phyloP scores from a whole-genome alignment of 2,329 filamentous ascomycete genomes.

The Claviceps fusiformis region DNA sequence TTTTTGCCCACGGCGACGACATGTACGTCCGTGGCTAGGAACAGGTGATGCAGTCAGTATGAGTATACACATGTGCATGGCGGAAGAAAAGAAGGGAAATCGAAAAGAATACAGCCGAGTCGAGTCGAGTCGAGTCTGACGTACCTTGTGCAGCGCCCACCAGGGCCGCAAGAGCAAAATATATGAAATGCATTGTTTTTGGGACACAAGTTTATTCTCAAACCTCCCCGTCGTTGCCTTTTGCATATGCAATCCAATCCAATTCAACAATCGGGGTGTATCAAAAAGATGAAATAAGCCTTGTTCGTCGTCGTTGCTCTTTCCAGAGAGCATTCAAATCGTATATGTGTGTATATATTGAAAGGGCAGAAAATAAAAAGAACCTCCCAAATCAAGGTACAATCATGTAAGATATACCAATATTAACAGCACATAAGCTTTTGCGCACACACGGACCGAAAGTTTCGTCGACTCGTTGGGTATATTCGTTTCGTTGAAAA shows the following conservation, averaged over 20 bases:
- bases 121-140: conserved; percentile 2
- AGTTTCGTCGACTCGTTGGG: not conserved
- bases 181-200: conserved; percentile 34
- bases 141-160: conserved; percentile 33
- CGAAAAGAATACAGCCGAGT: not conserved
- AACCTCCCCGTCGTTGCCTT: not conserved
- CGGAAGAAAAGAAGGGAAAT: not conserved
- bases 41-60: not conserved
- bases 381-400: not conserved
- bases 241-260: not conserved
- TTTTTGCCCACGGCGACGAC: conserved; percentile 50
- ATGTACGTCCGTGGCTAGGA: conserved; percentile 34
- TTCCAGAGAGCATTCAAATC: not conserved
- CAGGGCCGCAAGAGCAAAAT: conserved; percentile 32
- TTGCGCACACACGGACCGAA: too few species aligned
- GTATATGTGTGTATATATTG: not conserved
- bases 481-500: not conserved
- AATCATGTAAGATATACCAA: not conserved
- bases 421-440: too few species aligned
- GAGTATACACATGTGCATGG: not conserved
- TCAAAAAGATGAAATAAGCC: not conserved
- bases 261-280: not conserved
- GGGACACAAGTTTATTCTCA: not conserved
- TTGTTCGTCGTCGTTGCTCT: not conserved
- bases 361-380: not conserved